phyloP scores from a whole-genome alignment of 306 rosid species.

The Glycyrrhiza uralensis region DNA sequence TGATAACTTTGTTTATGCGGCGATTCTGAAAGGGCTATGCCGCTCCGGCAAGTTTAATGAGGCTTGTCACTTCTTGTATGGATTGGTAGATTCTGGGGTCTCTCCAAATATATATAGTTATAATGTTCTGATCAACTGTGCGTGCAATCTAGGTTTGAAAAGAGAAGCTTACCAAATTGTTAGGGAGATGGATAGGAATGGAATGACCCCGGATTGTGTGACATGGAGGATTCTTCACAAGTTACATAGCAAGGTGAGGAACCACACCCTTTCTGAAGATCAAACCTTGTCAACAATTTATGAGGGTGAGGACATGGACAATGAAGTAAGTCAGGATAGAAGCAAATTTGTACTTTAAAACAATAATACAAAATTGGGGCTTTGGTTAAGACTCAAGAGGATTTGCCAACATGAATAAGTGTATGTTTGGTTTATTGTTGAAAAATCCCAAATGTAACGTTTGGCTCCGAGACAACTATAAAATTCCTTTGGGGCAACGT shows the following conservation, averaged over 20 bases:
- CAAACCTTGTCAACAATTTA: slow-evolving; percentile 22
- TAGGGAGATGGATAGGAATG: slow-evolving; percentile 79
- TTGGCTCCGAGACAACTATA: no score
- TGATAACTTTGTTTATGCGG: slow-evolving; percentile 76
- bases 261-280: slow-evolving; percentile 24
- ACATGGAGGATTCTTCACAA: slow-evolving; percentile 90
- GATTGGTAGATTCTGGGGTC: slow-evolving; percentile 75
- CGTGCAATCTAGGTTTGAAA: slow-evolving; percentile 56
- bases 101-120: slow-evolving; percentile 71
- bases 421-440: no score
- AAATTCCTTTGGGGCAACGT: no score
- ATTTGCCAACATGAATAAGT: not conserved
- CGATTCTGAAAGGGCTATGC: slow-evolving; percentile 77
- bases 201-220: slow-evolving; percentile 68
- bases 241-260: slow-evolving; percentile 39
- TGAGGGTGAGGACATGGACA: slow-evolving; percentile 13
- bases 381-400: not conserved
- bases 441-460: no score
- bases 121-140: slow-evolving; percentile 68
- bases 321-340: not conserved
- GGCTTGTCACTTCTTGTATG: slow-evolving; percentile 82
- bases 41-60: slow-evolving; percentile 44
- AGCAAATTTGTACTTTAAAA: not conserved
- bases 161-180: slow-evolving; percentile 69
- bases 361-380: not conserved